Evolutionary conservation across 768 basidiomycete genomes (phyloP).

Genomic region (Terana coerulea): DNA sequence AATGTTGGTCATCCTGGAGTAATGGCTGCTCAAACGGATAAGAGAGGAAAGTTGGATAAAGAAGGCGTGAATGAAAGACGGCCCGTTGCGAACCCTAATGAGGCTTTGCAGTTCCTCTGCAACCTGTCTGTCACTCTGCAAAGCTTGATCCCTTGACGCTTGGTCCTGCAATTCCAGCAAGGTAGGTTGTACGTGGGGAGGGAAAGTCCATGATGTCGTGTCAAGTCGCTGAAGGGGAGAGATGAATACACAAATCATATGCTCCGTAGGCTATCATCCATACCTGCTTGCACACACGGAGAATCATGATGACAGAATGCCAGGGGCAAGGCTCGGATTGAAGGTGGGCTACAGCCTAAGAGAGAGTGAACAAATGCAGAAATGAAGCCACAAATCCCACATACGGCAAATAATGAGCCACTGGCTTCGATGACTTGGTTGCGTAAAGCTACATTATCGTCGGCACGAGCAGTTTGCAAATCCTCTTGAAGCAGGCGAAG

Average conservation of each 20-base stretch:
- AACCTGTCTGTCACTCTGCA: slow-evolving; percentile 8
- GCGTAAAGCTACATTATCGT: slow-evolving; percentile 34
- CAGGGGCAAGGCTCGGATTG: no score
- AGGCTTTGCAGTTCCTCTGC: slow-evolving; percentile 23
- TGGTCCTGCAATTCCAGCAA: slow-evolving; percentile 18
- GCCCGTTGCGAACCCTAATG: slow-evolving; percentile 32
- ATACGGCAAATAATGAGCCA: slow-evolving; percentile 45
- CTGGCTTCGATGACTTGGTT: slow-evolving; percentile 49
- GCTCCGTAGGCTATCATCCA: slow-evolving; percentile 7
- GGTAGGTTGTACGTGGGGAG: slow-evolving; percentile 10
- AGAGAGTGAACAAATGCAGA: neutral
- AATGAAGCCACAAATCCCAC: slow-evolving; percentile 19
- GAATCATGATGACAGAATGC: slow-evolving; percentile 36
- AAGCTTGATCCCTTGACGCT: slow-evolving; percentile 3
- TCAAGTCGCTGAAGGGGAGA: slow-evolving; percentile 18
- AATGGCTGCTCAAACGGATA: slow-evolving; percentile 28
- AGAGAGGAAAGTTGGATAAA: slow-evolving; percentile 26
- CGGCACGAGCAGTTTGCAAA: slow-evolving; percentile 21
- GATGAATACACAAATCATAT: slow-evolving; percentile 12
- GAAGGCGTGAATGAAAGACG: slow-evolving; percentile 23
- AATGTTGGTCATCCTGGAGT: slow-evolving; percentile 13
- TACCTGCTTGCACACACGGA: slow-evolving; percentile 43
- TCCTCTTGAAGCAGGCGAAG: slow-evolving; percentile 34
- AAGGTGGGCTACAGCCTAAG: no score
- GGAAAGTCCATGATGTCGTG: slow-evolving; percentile 17